Conservation (phyloP, 1,284 basidiomycete genomes). For the Mrakiaceae sp. region DNA sequence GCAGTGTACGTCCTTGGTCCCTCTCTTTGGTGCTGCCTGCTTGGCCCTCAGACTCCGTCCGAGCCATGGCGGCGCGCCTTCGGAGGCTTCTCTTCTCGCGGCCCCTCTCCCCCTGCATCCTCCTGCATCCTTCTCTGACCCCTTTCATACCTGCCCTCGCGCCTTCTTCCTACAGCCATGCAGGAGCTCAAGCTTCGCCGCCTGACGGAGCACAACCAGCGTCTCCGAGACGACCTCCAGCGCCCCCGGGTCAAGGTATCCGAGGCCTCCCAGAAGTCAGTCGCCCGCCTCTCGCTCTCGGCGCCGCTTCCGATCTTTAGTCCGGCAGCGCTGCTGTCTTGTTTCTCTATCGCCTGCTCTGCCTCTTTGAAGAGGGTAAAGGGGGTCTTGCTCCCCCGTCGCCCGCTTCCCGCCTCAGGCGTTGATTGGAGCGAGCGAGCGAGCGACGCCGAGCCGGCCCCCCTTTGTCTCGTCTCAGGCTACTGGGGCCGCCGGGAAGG, state of each 20-base stretch:
- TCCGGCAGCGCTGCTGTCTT: too few relatives aligned
- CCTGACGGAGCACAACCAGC: constrained; percentile 83
- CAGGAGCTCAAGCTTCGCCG: constrained; percentile 90
- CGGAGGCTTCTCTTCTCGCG: background rate
- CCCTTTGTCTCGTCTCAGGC: too few relatives aligned
- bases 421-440: too few relatives aligned
- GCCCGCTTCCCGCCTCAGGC: background rate
- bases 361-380: constrained; percentile 1
- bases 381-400: too few relatives aligned
- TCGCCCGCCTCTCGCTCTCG: constrained; percentile 11
- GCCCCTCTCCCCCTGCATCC: background rate
- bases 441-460: too few relatives aligned
- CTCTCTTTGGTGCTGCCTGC: background rate
- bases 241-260: constrained; percentile 78
- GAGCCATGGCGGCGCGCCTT: background rate
- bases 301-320: too few relatives aligned
- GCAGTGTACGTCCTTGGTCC: constrained; percentile 39
- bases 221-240: constrained; percentile 78
- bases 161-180: constrained; percentile 45
- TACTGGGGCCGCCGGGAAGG: too few relatives aligned
- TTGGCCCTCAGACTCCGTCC: background rate
- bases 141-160: background rate
- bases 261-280: constrained; percentile 79
- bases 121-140: background rate
- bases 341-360: background rate